Evolutionary conservation across 1,284 basidiomycete genomes (phyloP).

Genomic region (Irpex sp.): DNA sequence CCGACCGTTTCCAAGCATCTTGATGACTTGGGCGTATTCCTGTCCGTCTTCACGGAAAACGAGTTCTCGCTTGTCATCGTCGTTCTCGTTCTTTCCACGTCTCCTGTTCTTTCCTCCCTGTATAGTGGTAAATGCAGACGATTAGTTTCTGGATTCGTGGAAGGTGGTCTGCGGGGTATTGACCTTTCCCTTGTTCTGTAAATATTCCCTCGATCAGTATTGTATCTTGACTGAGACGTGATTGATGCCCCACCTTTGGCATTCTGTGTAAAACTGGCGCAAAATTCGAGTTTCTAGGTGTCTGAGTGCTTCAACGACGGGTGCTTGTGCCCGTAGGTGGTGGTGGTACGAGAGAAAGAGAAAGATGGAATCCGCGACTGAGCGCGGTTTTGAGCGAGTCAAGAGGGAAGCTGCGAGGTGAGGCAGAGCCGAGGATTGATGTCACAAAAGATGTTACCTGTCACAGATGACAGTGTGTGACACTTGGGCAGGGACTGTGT

Average conservation of each 20-base stretch:
- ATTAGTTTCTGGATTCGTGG: background rate
- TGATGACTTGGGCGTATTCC: conserved; percentile 97
- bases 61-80: conserved; percentile 97
- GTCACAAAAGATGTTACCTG: background rate
- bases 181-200: conserved; percentile 82
- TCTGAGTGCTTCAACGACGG: background rate
- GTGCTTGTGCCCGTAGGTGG: background rate
- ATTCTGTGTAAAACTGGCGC: conserved; percentile 30
- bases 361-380: background rate
- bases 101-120: conserved; percentile 99
- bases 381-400: conserved; percentile 4
- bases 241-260: conserved; percentile 48
- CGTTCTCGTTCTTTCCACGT: conserved; percentile 99
- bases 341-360: background rate
- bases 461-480: conserved; percentile 5
- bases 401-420: background rate
- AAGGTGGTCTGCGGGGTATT: conserved; percentile 14
- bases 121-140: background rate
- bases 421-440: background rate
- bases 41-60: conserved; percentile 99
- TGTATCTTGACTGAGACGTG: conserved; percentile 4
- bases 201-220: conserved; percentile 15
- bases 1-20: conserved; percentile 99
- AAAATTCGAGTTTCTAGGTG: background rate
- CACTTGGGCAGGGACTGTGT: conserved; percentile 4